A percentile compares a stretch with the other conserved stretches of the same genome.
phyloP scores from a whole-genome alignment of 1,284 basidiomycete species.

The Leucoagaricus sp. region DNA sequence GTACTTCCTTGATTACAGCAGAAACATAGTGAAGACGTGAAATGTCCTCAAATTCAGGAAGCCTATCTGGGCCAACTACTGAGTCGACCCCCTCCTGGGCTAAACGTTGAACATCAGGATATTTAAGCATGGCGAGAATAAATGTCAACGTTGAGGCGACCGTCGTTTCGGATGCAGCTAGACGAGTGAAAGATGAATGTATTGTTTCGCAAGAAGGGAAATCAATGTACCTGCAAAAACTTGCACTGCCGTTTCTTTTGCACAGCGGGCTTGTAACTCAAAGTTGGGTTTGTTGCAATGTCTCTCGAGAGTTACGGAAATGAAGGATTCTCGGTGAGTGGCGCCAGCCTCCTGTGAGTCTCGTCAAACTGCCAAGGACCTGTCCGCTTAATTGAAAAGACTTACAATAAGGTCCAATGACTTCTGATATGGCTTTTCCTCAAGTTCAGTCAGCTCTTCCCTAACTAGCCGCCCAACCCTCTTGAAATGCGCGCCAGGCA shows the following conservation, averaged over 20 bases:
- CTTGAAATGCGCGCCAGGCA: constrained; percentile 15
- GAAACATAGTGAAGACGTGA: constrained; percentile 17
- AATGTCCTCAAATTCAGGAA: constrained; percentile 19
- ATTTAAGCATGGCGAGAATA: constrained; percentile 16
- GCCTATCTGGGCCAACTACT: constrained; percentile 14
- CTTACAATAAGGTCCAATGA: constrained; percentile 1
- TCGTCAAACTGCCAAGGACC: not conserved
- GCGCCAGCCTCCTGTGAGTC: not conserved
- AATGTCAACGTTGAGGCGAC: constrained; percentile 11
- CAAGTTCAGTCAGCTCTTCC: not conserved
- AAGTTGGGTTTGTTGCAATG: not conserved
- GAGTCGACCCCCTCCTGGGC: constrained; percentile 18
- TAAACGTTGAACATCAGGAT: constrained; percentile 19
- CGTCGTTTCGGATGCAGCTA: constrained; percentile 16
- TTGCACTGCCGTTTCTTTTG: constrained; percentile 1
- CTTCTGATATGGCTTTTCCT: constrained; percentile 2
- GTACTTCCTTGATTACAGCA: constrained; percentile 19
- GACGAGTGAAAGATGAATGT: no score
- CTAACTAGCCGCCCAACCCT: not conserved
- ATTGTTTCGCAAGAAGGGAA: not conserved
- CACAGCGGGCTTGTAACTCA: not conserved
- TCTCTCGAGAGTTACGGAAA: not conserved
- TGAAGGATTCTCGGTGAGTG: not conserved
- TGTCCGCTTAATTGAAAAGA: no score
- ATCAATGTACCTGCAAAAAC: constrained; percentile 3